A percentile compares a stretch with the other conserved stretches of the same genome.
These are phyloP conservation scores for Corylus avellana DNA, from an alignment of 306 rosid species.

Conservation along the genomic window DNA sequence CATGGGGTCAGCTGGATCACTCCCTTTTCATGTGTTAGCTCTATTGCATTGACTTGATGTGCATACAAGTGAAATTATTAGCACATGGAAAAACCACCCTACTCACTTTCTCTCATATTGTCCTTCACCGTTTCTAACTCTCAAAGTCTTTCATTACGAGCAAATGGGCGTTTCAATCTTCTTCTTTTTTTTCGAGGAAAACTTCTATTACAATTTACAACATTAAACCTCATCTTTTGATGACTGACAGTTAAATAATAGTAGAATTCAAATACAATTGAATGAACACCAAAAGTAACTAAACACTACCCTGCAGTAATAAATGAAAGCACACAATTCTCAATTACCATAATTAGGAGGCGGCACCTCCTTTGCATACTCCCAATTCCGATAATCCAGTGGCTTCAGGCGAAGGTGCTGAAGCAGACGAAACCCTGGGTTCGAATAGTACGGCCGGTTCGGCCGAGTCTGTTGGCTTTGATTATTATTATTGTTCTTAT, in stretches of 20 bases:
- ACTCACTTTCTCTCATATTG: too few relatives aligned
- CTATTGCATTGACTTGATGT: too few relatives aligned
- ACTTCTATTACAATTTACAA: background rate
- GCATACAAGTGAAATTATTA: too few relatives aligned
- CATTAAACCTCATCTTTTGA: background rate
- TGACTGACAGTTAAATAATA: background rate
- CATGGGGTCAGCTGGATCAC: background rate
- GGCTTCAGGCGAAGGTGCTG: conserved; percentile 39
- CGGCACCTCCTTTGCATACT: conserved; percentile 47
- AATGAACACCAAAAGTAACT: background rate
- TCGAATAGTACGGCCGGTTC: conserved; percentile 15
- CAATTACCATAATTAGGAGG: conserved; percentile 54
- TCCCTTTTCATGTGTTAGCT: too few relatives aligned
- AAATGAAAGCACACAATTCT: background rate
- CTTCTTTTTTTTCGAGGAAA: too few relatives aligned
- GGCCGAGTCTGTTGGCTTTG: conserved; percentile 15
- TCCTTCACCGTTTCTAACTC: background rate
- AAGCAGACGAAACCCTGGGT: conserved; percentile 3
- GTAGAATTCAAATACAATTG: background rate
- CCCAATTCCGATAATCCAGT: conserved; percentile 74
- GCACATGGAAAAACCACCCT: too few relatives aligned
- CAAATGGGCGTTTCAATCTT: background rate
- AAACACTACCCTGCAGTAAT: background rate
- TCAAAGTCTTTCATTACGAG: background rate
- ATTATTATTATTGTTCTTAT: background rate